phyloP scores from a whole-genome alignment of 2,329 filamentous ascomycete genomes.

The Aspergillus sp. region DNA sequence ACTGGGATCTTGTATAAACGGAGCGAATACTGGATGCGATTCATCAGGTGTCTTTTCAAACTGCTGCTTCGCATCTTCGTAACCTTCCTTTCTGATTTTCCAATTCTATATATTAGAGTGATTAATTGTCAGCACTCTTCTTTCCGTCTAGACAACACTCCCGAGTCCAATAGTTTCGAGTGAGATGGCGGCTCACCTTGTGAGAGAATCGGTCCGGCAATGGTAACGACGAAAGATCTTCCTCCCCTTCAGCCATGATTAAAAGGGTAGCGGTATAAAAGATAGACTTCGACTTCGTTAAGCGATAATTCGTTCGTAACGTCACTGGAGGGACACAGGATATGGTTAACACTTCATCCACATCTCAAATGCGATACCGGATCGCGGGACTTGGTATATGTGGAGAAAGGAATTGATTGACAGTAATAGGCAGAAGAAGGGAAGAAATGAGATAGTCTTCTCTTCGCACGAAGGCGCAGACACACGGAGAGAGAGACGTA shows the following conservation, averaged over 20 bases:
- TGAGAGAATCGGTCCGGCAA: conserved; percentile 38
- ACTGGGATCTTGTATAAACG: conserved; percentile 75
- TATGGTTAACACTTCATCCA: not conserved
- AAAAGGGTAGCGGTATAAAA: conserved; percentile 2
- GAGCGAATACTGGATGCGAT: conserved; percentile 73
- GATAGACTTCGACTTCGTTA: not conserved
- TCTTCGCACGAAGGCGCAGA: not conserved
- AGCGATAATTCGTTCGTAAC: not conserved
- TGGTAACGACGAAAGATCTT: conserved; percentile 39
- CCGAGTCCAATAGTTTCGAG: not conserved
- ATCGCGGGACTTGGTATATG: not conserved
- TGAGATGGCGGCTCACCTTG: conserved; percentile 27
- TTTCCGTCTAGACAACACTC: not conserved
- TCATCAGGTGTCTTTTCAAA: conserved; percentile 83
- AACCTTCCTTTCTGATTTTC: conserved; percentile 94
- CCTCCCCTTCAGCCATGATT: conserved; percentile 37
- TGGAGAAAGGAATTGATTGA: not conserved
- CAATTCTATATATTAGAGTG: conserved; percentile 58
- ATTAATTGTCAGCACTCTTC: not conserved
- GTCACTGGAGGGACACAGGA: not conserved
- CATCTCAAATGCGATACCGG: not conserved
- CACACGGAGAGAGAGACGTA: too few species aligned
- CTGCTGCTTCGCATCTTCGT: conserved; percentile 82
- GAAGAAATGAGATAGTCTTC: not conserved
- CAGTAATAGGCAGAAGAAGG: not conserved